Evolutionary conservation across 1,284 basidiomycete species (phyloP).

Genomic region (Phaffia rhodozyma): DNA sequence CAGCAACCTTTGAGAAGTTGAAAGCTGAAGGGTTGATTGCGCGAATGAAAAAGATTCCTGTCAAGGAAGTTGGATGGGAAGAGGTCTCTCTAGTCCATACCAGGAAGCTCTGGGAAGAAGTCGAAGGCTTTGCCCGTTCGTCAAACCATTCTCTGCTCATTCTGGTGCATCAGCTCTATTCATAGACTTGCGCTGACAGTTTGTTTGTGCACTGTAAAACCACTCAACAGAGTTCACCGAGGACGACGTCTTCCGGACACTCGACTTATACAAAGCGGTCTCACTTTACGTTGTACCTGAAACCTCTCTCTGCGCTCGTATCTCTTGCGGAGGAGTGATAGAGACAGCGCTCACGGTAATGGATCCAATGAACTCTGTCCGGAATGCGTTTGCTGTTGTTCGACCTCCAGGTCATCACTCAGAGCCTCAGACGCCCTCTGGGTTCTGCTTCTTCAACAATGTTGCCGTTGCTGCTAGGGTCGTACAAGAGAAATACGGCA

Average conservation of each 20-base stretch:
- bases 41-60: conserved; percentile 66
- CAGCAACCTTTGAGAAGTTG: conserved; percentile 60
- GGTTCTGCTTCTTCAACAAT: conserved; percentile 99
- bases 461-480: conserved; percentile 83
- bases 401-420: conserved; percentile 97
- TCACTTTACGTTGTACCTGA: conserved; percentile 84
- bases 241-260: conserved; percentile 59
- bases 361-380: conserved; percentile 48
- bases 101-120: conserved; percentile 79
- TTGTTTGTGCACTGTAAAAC: background rate
- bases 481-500: conserved; percentile 54
- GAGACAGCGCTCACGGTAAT: conserved; percentile 83
- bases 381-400: conserved; percentile 88
- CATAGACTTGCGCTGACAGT: background rate
- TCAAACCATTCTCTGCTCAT: background rate
- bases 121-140: conserved; percentile 44
- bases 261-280: conserved; percentile 69
- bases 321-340: conserved; percentile 91
- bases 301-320: conserved; percentile 69
- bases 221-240: conserved; percentile 49
- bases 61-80: conserved; percentile 57
- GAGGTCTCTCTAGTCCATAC: conserved; percentile 84
- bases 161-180: background rate
- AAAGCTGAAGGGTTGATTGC: conserved; percentile 48
- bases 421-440: conserved; percentile 95